Evolutionary conservation across 164 flowering plant species (phyloP).

Genomic region (Buxus sempervirens): DNA sequence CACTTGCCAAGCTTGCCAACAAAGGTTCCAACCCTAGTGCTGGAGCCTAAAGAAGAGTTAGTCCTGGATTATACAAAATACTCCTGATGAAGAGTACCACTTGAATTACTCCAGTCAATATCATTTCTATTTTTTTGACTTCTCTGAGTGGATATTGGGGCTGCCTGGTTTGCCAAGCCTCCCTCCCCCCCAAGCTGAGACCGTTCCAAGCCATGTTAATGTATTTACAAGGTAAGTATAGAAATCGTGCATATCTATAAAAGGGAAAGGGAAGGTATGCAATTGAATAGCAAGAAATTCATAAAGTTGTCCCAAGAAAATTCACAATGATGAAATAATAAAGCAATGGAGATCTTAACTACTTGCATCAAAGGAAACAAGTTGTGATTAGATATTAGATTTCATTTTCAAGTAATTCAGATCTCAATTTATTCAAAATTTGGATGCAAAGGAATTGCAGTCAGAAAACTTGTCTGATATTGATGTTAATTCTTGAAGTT

Average conservation of each 20-base stretch:
- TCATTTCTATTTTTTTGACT: not conserved
- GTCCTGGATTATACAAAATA: not conserved
- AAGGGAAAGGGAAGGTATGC: not conserved
- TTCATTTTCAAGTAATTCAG: not conserved
- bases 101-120: not conserved
- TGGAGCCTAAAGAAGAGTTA: not conserved
- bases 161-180: slow-evolving; percentile 1
- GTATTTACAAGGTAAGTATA: slow-evolving; percentile 8
- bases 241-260: slow-evolving; percentile 16
- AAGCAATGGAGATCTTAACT: not conserved
- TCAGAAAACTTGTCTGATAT: slow-evolving; percentile 86
- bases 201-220: slow-evolving; percentile 3
- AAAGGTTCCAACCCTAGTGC: slow-evolving; percentile 51
- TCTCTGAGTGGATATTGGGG: not conserved
- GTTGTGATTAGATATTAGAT: not conserved
- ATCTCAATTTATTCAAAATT: not conserved
- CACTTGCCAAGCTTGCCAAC: slow-evolving; percentile 89
- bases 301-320: not conserved
- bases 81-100: too few species aligned
- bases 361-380: slow-evolving; percentile 10
- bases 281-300: slow-evolving; percentile 14
- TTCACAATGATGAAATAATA: not conserved
- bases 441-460: slow-evolving; percentile 8
- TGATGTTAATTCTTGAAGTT: slow-evolving; percentile 90
- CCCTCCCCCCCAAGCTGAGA: not conserved